Base-by-base conservation (phyloP, 1,284 basidiomycete genomes). In the Cystobasidium slooffiae region DNA sequence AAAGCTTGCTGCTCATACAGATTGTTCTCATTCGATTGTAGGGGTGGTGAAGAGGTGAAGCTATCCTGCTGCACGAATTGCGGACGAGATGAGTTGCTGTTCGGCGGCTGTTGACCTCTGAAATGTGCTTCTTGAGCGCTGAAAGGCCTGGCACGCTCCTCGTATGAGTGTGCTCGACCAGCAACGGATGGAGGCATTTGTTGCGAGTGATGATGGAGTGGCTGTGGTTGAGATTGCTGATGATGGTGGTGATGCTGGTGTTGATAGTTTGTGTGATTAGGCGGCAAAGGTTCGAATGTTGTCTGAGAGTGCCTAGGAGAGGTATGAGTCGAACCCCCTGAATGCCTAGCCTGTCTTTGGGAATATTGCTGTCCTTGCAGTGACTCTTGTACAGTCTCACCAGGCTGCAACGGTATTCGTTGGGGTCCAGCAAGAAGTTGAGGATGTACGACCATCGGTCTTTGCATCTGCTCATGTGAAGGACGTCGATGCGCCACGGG, bases 351-450 rank as follows among this genome's bases (percentile, higher is more conserved):
- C 9, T 22, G 61, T 52, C 59, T 24, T 55, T 59, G 49, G 24
- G 41, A 24, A 64, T 64, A 64, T 55, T 59, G 31, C 5, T 31
- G 61, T 12, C 37, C 47, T 7, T 37, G 43, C 43, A 63, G 18
- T 16, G 47, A 47, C 24, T 63, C 69, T n/a, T 72, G 69, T 46
- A 72, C 31, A 24, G 69, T 72, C 20, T 72, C 69, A 14, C 69
- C 69, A 22, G 69, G 69, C 37, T 72, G 58, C 39, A 72, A 44
- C 1, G 69, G 61, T 53, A 72, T 63, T 4, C 69, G 52, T 18
- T 58, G 46, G 7, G 69, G 69, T 6, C 69, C 69, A 9, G 59
- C 58, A 8, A 72, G 20, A 0, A 59, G 39, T 39, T 72, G 46
- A 20, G 59, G 20, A 4, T 59, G 44, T 37, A 44, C 24, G 43